Evolutionary conservation across 192 early-diverging fungal genomes (phyloP).

Genomic region (Oehlia diaphana): DNA sequence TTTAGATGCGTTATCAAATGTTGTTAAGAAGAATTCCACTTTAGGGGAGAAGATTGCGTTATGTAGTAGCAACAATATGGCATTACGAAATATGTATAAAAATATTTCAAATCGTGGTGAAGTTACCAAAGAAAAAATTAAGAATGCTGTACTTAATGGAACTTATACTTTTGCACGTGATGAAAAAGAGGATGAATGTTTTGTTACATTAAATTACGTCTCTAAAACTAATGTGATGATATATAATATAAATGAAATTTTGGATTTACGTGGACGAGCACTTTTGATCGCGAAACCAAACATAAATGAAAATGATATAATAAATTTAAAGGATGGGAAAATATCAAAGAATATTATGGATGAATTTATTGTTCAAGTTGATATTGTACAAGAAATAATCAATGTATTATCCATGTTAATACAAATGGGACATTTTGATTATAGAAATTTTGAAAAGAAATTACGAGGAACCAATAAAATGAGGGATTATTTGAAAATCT

Average conservation of each 20-base stretch:
- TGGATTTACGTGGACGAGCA: slow-evolving; percentile 32
- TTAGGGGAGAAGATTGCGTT: slow-evolving; percentile 5
- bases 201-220: slow-evolving; percentile 13
- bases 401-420: slow-evolving; percentile 22
- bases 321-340: neutral
- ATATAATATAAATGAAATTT: slow-evolving; percentile 24
- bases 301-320: neutral
- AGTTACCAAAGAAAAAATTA: neutral
- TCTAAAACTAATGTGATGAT: neutral
- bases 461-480: neutral
- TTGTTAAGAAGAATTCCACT: slow-evolving; percentile 4
- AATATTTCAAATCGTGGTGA: slow-evolving; percentile 12
- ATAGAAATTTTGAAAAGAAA: slow-evolving; percentile 13
- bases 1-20: neutral
- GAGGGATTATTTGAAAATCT: neutral
- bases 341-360: neutral
- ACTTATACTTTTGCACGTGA: slow-evolving; percentile 26
- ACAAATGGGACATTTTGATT: slow-evolving; percentile 31
- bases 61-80: slow-evolving; percentile 26
- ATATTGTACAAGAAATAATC: slow-evolving; percentile 25
- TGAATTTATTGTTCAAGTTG: slow-evolving; percentile 31
- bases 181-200: slow-evolving; percentile 9
- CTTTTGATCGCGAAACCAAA: slow-evolving; percentile 27
- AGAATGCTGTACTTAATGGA: slow-evolving; percentile 27
- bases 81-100: slow-evolving; percentile 24